A percentile compares a stretch with the other conserved stretches of the same genome.
Evolutionary conservation across 306 rosid species (phyloP).

Genomic region (Citrullus mucosospermus): DNA sequence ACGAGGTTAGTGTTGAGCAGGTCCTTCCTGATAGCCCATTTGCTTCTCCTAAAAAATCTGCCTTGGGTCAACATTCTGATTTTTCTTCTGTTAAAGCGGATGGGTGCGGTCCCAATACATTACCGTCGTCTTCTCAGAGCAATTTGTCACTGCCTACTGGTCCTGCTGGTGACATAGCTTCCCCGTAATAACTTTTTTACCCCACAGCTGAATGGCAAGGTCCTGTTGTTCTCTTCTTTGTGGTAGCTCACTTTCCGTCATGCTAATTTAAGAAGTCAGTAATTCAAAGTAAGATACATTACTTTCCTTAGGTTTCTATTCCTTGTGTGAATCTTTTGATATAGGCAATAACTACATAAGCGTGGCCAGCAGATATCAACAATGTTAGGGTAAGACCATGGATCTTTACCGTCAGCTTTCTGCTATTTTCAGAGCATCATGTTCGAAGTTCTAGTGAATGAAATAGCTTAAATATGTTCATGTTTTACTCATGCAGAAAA

Average conservation of each 20-base stretch:
- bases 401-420: background rate
- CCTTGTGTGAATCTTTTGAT: constrained; percentile 34
- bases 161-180: constrained; percentile 23
- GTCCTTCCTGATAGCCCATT: constrained; percentile 78
- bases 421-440: background rate
- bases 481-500: constrained; percentile 32
- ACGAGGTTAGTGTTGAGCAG: constrained; percentile 49
- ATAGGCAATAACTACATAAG: constrained; percentile 41
- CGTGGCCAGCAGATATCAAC: constrained; percentile 35
- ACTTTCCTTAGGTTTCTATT: constrained; percentile 18
- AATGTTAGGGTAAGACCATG: constrained; percentile 46
- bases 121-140: constrained; percentile 16
- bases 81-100: constrained; percentile 23
- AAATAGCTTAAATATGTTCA: background rate
- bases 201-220: constrained; percentile 33
- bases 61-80: constrained; percentile 23
- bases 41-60: constrained; percentile 69
- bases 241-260: background rate
- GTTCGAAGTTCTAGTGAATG: background rate
- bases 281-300: constrained; percentile 4
- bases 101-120: constrained; percentile 17
- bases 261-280: constrained; percentile 5
- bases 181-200: constrained; percentile 18
- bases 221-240: constrained; percentile 14
- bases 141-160: constrained; percentile 18